phyloP scores from a whole-genome alignment of 768 basidiomycete genomes.

The Tubosaeta sp. region DNA sequence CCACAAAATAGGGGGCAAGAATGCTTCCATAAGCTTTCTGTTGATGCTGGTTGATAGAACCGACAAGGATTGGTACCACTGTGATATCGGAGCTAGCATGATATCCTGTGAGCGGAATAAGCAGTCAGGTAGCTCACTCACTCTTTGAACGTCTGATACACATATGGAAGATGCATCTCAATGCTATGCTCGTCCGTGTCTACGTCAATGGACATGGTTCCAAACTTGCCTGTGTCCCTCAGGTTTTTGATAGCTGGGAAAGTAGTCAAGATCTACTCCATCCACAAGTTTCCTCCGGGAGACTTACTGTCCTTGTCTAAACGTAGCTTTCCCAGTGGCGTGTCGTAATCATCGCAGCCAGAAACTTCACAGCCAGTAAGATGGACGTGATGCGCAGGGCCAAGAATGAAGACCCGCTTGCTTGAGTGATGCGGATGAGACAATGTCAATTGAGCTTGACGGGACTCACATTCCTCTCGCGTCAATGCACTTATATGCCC shows the following conservation, averaged over 20 bases:
- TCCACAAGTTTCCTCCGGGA: background rate
- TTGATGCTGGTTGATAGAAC: slow-evolving; percentile 56
- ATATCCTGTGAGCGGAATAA: slow-evolving; percentile 2
- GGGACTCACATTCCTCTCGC: slow-evolving; percentile 67
- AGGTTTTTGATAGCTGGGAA: slow-evolving; percentile 14
- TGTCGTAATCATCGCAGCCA: slow-evolving; percentile 70
- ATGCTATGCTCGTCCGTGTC: slow-evolving; percentile 97
- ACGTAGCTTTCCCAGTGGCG: slow-evolving; percentile 79
- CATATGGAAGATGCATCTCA: slow-evolving; percentile 95
- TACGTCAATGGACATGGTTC: slow-evolving; percentile 54
- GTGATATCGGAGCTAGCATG: slow-evolving; percentile 59
- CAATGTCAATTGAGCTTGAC: background rate
- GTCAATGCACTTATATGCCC: slow-evolving; percentile 92
- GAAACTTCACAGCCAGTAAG: slow-evolving; percentile 85
- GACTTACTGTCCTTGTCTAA: slow-evolving; percentile 75
- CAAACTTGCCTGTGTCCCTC: slow-evolving; percentile 45
- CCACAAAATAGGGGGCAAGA: slow-evolving; percentile 75
- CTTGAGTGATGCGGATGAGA: slow-evolving; percentile 38
- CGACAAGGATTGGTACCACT: slow-evolving; percentile 90
- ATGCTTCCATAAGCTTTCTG: slow-evolving; percentile 66
- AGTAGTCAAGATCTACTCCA: slow-evolving; percentile 4
- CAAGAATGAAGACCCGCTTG: slow-evolving; percentile 89
- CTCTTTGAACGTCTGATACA: slow-evolving; percentile 83
- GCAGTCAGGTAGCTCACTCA: slow-evolving; percentile 29
- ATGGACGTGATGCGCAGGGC: slow-evolving; percentile 92